A percentile compares a stretch with the other conserved stretches of the same genome.
These are phyloP conservation scores for Emydomyces testavorans DNA, from an alignment of 2,329 filamentous ascomycete species.

Conservation along the genomic window DNA sequence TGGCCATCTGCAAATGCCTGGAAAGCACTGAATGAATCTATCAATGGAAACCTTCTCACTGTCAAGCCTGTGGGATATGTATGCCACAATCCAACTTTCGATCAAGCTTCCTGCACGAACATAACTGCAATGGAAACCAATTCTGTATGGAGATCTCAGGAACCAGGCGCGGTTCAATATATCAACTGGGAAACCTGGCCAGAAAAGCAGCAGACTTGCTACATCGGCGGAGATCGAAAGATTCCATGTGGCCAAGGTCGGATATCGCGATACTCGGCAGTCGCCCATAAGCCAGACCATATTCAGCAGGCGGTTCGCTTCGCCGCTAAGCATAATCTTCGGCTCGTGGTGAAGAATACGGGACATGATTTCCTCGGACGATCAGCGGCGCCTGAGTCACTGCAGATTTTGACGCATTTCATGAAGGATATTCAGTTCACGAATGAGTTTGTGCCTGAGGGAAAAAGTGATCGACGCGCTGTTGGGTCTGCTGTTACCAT, in stretches of 20 bases:
- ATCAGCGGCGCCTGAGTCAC: conserved; percentile 48
- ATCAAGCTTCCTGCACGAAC: conserved; percentile 35
- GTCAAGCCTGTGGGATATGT: conserved; percentile 43
- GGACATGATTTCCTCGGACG: conserved; percentile 46
- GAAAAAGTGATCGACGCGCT: conserved; percentile 32
- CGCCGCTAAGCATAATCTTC: conserved; percentile 24
- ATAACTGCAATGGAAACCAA: conserved; percentile 18
- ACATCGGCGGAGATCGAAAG: conserved; percentile 22
- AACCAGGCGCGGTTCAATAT: conserved; percentile 30
- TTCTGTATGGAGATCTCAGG: conserved; percentile 28
- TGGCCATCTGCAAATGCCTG: conserved; percentile 44
- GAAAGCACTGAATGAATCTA: conserved; percentile 41
- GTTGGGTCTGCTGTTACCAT: conserved; percentile 44
- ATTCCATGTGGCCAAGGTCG: conserved; percentile 23
- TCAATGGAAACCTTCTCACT: conserved; percentile 42
- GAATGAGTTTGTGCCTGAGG: conserved; percentile 30
- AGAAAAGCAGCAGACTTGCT: conserved; percentile 28
- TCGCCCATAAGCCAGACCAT: conserved; percentile 24
- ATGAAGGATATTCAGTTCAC: conserved; percentile 20
- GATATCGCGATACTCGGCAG: conserved; percentile 30
- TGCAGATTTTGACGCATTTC: conserved; percentile 27
- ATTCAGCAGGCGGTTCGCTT: conserved; percentile 29
- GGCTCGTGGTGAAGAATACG: conserved; percentile 43
- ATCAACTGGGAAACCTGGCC: conserved; percentile 34
- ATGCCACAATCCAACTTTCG: conserved; percentile 43